Evolutionary conservation across 495 filamentous ascomycete genomes (phyloP).

Genomic region (Annulohypoxylon moriforme): DNA sequence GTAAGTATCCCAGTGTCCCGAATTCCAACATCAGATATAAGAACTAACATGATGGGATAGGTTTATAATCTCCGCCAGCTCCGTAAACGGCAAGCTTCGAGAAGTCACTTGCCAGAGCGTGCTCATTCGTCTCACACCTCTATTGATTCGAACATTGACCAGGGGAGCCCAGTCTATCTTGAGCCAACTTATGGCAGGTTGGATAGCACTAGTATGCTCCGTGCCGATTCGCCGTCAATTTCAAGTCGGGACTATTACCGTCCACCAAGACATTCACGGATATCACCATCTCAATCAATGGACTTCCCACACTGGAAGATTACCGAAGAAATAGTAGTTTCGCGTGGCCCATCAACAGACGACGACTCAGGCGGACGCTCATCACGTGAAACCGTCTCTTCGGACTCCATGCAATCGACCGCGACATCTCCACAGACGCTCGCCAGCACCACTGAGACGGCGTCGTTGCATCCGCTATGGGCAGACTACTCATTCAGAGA

Average conservation of each 20-base stretch:
- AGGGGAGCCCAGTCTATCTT: not conserved
- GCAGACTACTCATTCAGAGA: conserved; percentile 36
- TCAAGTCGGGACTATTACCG: not conserved
- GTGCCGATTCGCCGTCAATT: not conserved
- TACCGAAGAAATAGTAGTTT: not conserved
- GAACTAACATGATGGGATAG: not conserved
- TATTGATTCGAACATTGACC: not conserved
- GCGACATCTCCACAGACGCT: not conserved
- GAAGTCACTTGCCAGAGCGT: not conserved
- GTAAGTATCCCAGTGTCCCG: not conserved
- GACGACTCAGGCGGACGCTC: not conserved
- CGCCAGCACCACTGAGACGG: not conserved
- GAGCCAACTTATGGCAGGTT: not conserved
- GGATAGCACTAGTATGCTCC: not conserved
- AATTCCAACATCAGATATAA: not conserved
- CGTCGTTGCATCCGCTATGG: conserved; percentile 27
- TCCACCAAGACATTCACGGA: not conserved
- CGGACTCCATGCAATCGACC: not conserved
- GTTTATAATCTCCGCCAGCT: not conserved
- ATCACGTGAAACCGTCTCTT: not conserved
- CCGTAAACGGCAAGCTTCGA: not conserved
- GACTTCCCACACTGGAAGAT: not conserved
- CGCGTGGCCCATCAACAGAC: not conserved
- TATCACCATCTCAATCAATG: not conserved
- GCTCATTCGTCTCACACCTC: not conserved